Percentiles rank a stretch among this genome's conserved stretches.
These are phyloP conservation scores for Drechslerella coelobrocha DNA, from an alignment of 2,329 filamentous ascomycete genomes.

Conservation along the genomic window DNA sequence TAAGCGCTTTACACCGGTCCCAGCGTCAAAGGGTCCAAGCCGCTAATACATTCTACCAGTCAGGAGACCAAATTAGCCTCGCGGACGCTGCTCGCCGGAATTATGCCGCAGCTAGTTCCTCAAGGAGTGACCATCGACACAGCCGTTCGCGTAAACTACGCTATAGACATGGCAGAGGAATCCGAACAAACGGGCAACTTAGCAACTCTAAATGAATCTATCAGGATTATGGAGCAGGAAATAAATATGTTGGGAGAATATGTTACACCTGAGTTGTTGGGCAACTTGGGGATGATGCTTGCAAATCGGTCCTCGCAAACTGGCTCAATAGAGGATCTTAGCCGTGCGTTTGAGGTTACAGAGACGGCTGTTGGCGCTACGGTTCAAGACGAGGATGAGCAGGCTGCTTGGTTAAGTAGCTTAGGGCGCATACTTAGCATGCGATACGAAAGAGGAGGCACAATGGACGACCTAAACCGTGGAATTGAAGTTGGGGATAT, in stretches of 20 bases:
- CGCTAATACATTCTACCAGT: conserved; percentile 18
- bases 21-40: conserved; percentile 2
- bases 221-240: conserved; percentile 9
- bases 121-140: conserved; percentile 3
- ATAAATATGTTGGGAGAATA: not conserved
- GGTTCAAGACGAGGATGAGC: not conserved
- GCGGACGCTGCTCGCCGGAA: too few species aligned
- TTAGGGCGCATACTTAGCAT: not conserved
- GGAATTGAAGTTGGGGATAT: not conserved
- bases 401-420: not conserved
- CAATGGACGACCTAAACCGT: not conserved
- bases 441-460: not conserved
- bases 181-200: conserved; percentile 9
- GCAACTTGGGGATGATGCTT: conserved; percentile 3
- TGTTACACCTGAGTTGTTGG: not conserved
- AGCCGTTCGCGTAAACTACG: not conserved
- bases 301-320: not conserved
- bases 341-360: conserved; percentile 2
- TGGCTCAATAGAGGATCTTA: conserved; percentile 11
- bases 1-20: not conserved
- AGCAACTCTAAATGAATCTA: conserved; percentile 9
- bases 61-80: not conserved
- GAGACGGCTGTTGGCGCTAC: not conserved
- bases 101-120: conserved; percentile 3
- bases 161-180: not conserved